phyloP scores from a whole-genome alignment of 2,329 filamentous ascomycete species.

The Calonectria multiphialidica region DNA sequence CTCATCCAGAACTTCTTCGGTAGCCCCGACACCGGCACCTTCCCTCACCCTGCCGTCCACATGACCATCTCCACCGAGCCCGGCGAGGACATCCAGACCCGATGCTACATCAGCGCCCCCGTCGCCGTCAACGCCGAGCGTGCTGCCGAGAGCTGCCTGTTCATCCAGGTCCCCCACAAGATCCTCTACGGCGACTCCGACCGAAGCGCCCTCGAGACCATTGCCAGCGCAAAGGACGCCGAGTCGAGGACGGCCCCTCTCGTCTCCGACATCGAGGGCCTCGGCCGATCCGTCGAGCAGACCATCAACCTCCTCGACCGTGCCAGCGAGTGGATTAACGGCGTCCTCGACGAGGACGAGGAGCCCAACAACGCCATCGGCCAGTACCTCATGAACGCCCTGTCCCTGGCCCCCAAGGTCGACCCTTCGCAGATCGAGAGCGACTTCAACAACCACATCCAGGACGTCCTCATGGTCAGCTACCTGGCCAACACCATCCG shows the following conservation, averaged over 20 bases:
- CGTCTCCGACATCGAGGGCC: constrained; percentile 88
- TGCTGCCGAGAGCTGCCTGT: constrained; percentile 94
- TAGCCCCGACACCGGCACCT: constrained; percentile 95
- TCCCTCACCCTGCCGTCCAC: constrained; percentile 96
- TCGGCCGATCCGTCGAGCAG: constrained; percentile 88
- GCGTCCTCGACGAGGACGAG: constrained; percentile 93
- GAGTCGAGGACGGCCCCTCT: constrained; percentile 81
- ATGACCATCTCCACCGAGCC: constrained; percentile 93
- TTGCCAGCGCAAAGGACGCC: constrained; percentile 82
- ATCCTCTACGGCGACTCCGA: constrained; percentile 86
- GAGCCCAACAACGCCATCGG: constrained; percentile 91
- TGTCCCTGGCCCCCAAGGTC: constrained; percentile 95
- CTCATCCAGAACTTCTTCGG: constrained; percentile 99
- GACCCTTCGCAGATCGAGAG: constrained; percentile 90
- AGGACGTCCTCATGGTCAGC: constrained; percentile 97
- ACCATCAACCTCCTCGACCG: constrained; percentile 91
- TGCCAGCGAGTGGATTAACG: constrained; percentile 91
- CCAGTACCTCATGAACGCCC: constrained; percentile 94
- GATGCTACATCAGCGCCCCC: constrained; percentile 94
- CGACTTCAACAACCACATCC: constrained; percentile 99
- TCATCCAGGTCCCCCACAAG: constrained; percentile 97
- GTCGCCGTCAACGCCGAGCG: constrained; percentile 96
- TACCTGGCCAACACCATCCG: constrained; percentile 99
- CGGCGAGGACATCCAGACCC: constrained; percentile 88
- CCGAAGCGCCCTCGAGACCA: constrained; percentile 79